Evolutionary conservation across 345 rosid genomes (phyloP).

Genomic region (Sonneratia caseolaris): DNA sequence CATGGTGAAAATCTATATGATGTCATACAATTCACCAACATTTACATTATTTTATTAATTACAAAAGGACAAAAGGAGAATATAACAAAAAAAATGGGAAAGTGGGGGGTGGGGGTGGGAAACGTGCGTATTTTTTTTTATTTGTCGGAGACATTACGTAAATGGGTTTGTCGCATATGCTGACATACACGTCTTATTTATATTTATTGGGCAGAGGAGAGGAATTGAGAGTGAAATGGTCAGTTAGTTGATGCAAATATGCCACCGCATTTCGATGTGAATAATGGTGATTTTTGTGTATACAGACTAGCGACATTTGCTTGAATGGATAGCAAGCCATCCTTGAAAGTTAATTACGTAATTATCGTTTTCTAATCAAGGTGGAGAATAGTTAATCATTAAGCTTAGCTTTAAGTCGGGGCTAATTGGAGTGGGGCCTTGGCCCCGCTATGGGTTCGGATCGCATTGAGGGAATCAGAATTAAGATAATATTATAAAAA

Average conservation of each 20-base stretch:
- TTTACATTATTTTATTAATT: too few relatives aligned
- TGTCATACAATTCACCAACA: too few relatives aligned
- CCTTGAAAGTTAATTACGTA: conserved; percentile 37
- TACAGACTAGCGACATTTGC: conserved; percentile 53
- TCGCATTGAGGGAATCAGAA: too few relatives aligned
- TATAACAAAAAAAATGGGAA: too few relatives aligned
- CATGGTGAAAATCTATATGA: too few relatives aligned
- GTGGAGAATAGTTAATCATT: conserved; percentile 31
- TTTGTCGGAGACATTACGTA: too few relatives aligned
- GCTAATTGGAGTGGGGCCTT: conserved; percentile 42
- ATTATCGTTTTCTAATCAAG: conserved; percentile 12
- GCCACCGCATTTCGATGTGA: conserved; percentile 75
- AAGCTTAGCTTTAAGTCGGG: conserved; percentile 89
- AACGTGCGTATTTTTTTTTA: too few relatives aligned
- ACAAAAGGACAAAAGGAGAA: too few relatives aligned
- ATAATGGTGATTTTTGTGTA: conserved; percentile 5
- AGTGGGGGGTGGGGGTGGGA: too few relatives aligned
- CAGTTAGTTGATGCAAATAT: conserved; percentile 59
- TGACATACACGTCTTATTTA: not conserved
- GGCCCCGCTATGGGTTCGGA: conserved; percentile 22
- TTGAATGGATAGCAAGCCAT: conserved; percentile 89
- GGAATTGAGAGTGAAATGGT: conserved; percentile 26
- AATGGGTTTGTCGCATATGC: too few relatives aligned
- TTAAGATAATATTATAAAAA: too few relatives aligned
- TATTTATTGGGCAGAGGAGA: not conserved